Base-by-base conservation (phyloP, 257 asterid species). In the Thymus quinquecostatus region DNA sequence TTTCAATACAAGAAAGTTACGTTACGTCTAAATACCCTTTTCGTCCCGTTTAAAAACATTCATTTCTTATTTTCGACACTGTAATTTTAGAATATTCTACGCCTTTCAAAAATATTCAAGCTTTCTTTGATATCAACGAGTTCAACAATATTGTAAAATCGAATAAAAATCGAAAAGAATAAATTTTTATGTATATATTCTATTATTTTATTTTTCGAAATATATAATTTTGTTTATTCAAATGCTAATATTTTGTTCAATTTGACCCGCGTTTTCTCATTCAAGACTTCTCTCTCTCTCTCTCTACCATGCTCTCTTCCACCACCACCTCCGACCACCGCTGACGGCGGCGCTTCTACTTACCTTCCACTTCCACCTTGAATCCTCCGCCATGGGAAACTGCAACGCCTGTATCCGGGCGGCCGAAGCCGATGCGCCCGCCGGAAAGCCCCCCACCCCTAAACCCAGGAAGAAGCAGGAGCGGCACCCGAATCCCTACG, bases 391-490 rank as follows among this genome's bases (percentile, higher is more conserved):
- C 82, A 89, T 93, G 98, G 98, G 98, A 3, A 93, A 93, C 81
- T 89, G 96, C 81, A 89, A 84, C 95, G 87, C 90, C 44, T 93
- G 98, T 73, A 79, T 92, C 80, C 80, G 85, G 21, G 74, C 74
- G 7, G 27, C 85, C 4, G 85, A 78, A 40, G 63, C 40, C 21
- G 83, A 72, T 10, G 58, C 77, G 7, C 45, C 80, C 44, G 53
- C 77, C 7, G 69, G 73, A 7, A 68, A 10, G 6, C 72, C 78
- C 1, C 66, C 73, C 75, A 71, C 82, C 81, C 79, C 73, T 36
- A 74, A 53, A 72, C 71, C 68, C 70, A 50, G 65, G 34, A 77
- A 75, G 10, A 75, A 62, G 75, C 73, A 80, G n/a, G 89, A 83
- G 21, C 85, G 89, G 7, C 74, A 77, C 60, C 87, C 91, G 1